phyloP scores from a whole-genome alignment of 352 stramenopile genomes.

The Phytopythium litorale region DNA sequence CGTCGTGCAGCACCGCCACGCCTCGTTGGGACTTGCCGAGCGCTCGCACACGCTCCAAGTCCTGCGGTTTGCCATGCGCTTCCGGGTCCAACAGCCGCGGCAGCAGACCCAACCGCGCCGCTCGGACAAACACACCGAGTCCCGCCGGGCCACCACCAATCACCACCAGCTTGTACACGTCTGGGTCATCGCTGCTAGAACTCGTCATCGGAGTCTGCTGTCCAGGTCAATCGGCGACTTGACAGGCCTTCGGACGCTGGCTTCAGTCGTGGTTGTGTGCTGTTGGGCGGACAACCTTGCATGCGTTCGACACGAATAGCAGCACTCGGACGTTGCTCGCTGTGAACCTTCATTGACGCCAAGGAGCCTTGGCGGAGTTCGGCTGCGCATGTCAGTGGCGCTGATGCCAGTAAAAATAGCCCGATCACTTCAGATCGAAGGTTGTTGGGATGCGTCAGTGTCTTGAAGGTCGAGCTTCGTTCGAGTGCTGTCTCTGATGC shows the following conservation, averaged over 20 bases:
- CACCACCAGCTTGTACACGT: conserved; percentile 70
- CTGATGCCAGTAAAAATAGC: background rate
- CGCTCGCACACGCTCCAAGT: conserved; percentile 30
- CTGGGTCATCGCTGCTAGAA: conserved; percentile 18
- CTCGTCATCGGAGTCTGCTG: background rate
- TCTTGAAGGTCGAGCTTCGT: background rate
- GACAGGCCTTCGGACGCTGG: background rate
- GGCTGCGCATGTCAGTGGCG: background rate
- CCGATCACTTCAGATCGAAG: background rate
- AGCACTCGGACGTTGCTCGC: background rate
- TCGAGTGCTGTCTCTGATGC: too few relatives aligned
- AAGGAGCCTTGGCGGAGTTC: background rate
- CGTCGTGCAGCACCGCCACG: conserved; percentile 61
- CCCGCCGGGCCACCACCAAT: conserved; percentile 67
- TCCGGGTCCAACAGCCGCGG: conserved; percentile 44
- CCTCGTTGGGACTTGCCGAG: conserved; percentile 51
- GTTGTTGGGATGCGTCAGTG: background rate
- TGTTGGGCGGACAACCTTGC: background rate
- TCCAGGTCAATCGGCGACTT: background rate
- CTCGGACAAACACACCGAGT: conserved; percentile 72
- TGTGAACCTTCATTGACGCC: background rate
- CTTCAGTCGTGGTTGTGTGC: background rate
- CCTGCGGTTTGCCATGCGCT: conserved; percentile 32
- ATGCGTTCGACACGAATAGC: background rate
- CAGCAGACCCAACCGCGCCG: conserved; percentile 56